Conservation (phyloP, 2,329 filamentous ascomycete genomes). For the Aspergillus piperis region DNA sequence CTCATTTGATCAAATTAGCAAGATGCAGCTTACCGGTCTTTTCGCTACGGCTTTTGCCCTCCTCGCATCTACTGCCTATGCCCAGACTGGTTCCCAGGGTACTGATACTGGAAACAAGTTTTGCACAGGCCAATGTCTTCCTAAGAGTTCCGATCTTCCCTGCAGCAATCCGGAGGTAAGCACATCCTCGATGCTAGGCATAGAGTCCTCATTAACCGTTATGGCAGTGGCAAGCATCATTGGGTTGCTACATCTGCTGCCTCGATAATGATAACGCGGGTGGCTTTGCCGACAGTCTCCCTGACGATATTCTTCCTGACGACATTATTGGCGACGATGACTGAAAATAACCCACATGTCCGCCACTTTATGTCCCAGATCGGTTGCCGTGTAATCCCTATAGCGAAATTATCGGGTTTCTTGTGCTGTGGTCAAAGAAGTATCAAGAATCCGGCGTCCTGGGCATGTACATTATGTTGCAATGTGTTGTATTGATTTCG, state of each 20-base stretch:
- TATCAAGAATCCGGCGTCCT: background rate
- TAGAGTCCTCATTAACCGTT: background rate
- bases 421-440: background rate
- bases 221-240: background rate
- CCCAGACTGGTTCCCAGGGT: background rate
- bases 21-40: conserved; percentile 1
- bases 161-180: conserved; percentile 2
- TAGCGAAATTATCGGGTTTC: background rate
- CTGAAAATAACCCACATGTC: background rate
- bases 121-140: background rate
- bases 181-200: background rate
- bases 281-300: conserved; percentile 2
- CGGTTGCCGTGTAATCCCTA: background rate
- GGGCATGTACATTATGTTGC: background rate
- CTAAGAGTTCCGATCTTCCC: background rate
- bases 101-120: conserved; percentile 2
- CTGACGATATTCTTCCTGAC: background rate
- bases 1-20: background rate
- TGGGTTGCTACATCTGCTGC: conserved; percentile 15
- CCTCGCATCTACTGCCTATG: background rate
- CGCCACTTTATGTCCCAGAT: background rate
- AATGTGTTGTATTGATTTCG: background rate
- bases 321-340: background rate
- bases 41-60: conserved; percentile 1
- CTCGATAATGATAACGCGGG: conserved; percentile 11